Conservation (phyloP, 2,329 filamentous ascomycete genomes). For the Penicillium corylophilum region DNA sequence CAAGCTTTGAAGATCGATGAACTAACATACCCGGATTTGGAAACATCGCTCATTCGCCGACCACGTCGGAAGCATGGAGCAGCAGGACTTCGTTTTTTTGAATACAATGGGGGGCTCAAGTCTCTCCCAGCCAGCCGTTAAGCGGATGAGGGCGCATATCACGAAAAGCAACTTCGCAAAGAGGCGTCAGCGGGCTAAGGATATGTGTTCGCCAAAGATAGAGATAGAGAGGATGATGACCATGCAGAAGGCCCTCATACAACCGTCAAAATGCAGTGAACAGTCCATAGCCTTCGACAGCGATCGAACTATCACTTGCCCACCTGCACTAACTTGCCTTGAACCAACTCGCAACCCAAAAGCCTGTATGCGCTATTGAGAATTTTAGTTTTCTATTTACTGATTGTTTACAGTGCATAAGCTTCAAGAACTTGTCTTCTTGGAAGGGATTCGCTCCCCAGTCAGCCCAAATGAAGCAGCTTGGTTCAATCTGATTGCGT, state of each 20-base stretch:
- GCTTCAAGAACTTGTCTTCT: background rate
- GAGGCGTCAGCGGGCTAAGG: background rate
- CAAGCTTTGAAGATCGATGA: too few species aligned
- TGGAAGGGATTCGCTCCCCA: background rate
- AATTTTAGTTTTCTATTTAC: background rate
- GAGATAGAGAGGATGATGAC: background rate
- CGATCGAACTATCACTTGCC: background rate
- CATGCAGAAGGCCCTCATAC: background rate
- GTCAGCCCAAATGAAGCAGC: constrained; percentile 14
- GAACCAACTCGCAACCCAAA: background rate
- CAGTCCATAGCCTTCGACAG: background rate
- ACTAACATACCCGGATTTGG: too few species aligned
- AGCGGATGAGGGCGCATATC: background rate
- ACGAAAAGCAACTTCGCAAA: background rate
- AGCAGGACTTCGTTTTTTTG: background rate
- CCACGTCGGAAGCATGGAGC: background rate
- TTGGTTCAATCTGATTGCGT: constrained; percentile 24
- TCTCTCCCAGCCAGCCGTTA: background rate
- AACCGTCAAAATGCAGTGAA: background rate
- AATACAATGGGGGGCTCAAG: background rate
- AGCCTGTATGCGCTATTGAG: background rate
- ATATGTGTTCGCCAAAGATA: background rate
- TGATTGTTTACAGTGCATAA: background rate
- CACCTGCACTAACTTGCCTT: background rate
- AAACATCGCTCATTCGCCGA: too few species aligned